Evolutionary conservation across 192 early-diverging fungal genomes (phyloP), one percentile per base, ranked within the genome.

Genomic region (Gonapodya prolifera): DNA sequence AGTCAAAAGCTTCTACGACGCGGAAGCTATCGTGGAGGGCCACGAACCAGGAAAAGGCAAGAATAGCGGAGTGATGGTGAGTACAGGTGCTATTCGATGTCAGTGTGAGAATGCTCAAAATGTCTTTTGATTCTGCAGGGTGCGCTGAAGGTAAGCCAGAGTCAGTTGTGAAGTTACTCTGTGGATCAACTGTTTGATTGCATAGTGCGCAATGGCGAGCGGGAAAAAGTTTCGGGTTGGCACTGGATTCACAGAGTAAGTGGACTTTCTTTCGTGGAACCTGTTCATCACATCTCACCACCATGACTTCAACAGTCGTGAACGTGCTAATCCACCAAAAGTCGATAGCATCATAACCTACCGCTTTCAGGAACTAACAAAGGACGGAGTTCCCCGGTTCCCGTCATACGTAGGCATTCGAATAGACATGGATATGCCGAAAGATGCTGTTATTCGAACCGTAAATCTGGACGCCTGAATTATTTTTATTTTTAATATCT

Each of bases 1-100:
- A 80, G 86, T 92, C 80, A 93, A 93, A 79, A 85, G 79, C 13
- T 92, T 92, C 36, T 88, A 86, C 81, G 91, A 93, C 76, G 91
- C 88, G 13, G 91, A 93, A 71, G 91, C 91, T 0, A 75, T 84
- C n/a, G 87, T 93, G 8, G 79, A 84, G 28, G 90, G 83, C 0
- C 35, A 87, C 75, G 85, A 89, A 76, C 33, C 70, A n/a, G 86
- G 84, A n/a, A 86, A 83, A 2, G 91, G 90, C 13, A 88, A 85
- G 78, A 76, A 91, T 78, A 81, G 78, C 17, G 83, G 81, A 34
- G 83, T 84, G 30, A 86, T 82, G 76, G 71, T 18, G 28, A 73
- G 71, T 61, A 8, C n/a, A n/a, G n/a, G n/a, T n/a, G n/a, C n/a
- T n/a, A n/a, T n/a, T n/a, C n/a, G n/a, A n/a, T n/a, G n/a, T n/a